Base-by-base conservation (phyloP, 768 basidiomycete genomes). In the Multifurca ochricompacta region DNA sequence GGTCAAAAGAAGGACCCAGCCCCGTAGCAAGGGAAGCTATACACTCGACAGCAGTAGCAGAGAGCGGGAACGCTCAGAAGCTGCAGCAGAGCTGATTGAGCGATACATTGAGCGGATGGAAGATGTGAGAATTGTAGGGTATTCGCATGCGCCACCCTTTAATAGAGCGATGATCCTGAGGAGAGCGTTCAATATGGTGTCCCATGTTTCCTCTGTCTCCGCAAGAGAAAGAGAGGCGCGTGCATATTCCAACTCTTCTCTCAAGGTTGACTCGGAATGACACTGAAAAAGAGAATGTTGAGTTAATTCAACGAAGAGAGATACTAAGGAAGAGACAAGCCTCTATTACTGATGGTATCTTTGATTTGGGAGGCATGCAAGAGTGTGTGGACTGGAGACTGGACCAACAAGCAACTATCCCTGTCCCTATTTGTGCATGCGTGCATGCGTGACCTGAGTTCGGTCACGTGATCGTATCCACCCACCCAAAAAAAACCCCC, bases 161-260 rank as follows among this genome's bases (percentile, higher is more conserved):
- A 74, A 79, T 5, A 84, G 65, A 5, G 68, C 65, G 2, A 73
- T 73, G 19, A 90, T 66, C 13, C 70, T 65, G 19, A 63, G 51
- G 46, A 88, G 63, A 4, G 74, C 74, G 32, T 76, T 71, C 2
- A 76, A 67, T 43, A 91, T 85, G 16, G 67, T 72, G 52, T 89
- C 85, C 89, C 89, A 91, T 13, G 80, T 80, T 27, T 91, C 87
- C 65, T 91, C 89, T 3, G 85, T 80, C 67, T 91, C 89, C 31
- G 73, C 63, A 13, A 78, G 70, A 50, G 70, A 63, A 18, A 79
- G 57, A 21, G 70, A 65, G 59, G 71, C 65, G 53, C 74, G 74
- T 19, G 78, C 60, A 35, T 67, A 21, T 10, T 46, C 56, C 50
- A 59, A 44, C n/a, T 62, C 46, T 19, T 50, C 46, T 13, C 52